These are phyloP conservation scores for Colletotrichum echinochloae DNA, from an alignment of 2,329 filamentous ascomycete genomes.

Conservation along the genomic window DNA sequence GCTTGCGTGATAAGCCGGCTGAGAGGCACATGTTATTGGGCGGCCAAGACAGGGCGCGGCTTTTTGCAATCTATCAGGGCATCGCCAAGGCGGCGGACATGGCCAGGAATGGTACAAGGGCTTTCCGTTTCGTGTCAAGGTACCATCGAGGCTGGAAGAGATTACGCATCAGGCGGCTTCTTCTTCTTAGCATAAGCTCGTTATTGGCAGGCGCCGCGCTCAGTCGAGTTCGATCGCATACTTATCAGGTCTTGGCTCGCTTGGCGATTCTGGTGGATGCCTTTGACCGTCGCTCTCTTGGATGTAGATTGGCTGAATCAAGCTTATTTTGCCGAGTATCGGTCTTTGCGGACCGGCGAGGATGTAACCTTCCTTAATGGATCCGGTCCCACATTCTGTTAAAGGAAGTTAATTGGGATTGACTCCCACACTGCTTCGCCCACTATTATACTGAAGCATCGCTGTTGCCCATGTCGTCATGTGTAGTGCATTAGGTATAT, in stretches of 20 bases:
- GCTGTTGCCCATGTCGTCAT: neutral
- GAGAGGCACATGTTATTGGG: slow-evolving; percentile 3
- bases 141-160: slow-evolving; percentile 12
- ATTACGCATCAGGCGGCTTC: slow-evolving; percentile 30
- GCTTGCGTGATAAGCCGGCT: slow-evolving; percentile 27
- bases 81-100: slow-evolving; percentile 32
- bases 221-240: slow-evolving; percentile 13
- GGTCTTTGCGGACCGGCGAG: slow-evolving; percentile 29
- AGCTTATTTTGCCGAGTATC: slow-evolving; percentile 31
- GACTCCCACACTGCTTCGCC: neutral
- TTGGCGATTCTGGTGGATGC: neutral
- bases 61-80: slow-evolving; percentile 34
- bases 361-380: slow-evolving; percentile 39
- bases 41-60: slow-evolving; percentile 35
- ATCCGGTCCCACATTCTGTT: slow-evolving; percentile 12
- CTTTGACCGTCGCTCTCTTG: neutral
- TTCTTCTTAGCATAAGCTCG: slow-evolving; percentile 14
- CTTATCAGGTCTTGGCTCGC: slow-evolving; percentile 21
- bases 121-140: slow-evolving; percentile 4
- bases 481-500: neutral
- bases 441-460: neutral
- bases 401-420: slow-evolving; percentile 1
- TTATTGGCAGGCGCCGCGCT: slow-evolving; percentile 23
- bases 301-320: slow-evolving; percentile 28
- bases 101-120: slow-evolving; percentile 23